Evolutionary conservation across 2,329 filamentous ascomycete species (phyloP).

Genomic region (Ophiostoma quercus): DNA sequence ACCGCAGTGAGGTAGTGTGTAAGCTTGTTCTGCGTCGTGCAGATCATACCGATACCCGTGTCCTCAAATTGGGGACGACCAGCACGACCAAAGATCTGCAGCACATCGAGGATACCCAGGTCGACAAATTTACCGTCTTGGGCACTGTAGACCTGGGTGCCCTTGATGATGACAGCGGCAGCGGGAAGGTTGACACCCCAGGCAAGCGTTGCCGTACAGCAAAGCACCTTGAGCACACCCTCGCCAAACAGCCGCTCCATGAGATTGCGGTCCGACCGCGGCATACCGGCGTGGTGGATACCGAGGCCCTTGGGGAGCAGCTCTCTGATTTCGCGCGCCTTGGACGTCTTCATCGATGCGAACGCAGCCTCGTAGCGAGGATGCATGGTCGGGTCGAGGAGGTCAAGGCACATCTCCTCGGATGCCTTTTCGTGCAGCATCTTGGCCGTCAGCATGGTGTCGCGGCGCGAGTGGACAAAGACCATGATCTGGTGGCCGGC

Average conservation of each 20-base stretch:
- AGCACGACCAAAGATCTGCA: conserved; percentile 97
- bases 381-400: conserved; percentile 77
- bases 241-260: conserved; percentile 88
- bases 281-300: conserved; percentile 95
- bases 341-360: conserved; percentile 78
- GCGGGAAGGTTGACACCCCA: conserved; percentile 99
- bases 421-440: conserved; percentile 80
- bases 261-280: conserved; percentile 87
- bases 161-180: conserved; percentile 95
- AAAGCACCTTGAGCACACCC: conserved; percentile 92
- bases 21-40: conserved; percentile 90
- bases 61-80: conserved; percentile 97
- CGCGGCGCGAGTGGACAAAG: conserved; percentile 93
- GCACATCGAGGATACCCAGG: conserved; percentile 88
- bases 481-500: conserved; percentile 97
- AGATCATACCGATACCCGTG: conserved; percentile 96
- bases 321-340: conserved; percentile 81
- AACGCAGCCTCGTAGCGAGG: conserved; percentile 74
- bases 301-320: conserved; percentile 86
- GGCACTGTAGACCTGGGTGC: conserved; percentile 92
- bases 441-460: conserved; percentile 83
- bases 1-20: conserved; percentile 87
- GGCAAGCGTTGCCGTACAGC: conserved; percentile 93
- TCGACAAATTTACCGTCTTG: conserved; percentile 97
- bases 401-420: conserved; percentile 70